These are phyloP conservation scores for Diaporthe capsici DNA, from an alignment of 2,329 filamentous ascomycete genomes.

Conservation along the genomic window DNA sequence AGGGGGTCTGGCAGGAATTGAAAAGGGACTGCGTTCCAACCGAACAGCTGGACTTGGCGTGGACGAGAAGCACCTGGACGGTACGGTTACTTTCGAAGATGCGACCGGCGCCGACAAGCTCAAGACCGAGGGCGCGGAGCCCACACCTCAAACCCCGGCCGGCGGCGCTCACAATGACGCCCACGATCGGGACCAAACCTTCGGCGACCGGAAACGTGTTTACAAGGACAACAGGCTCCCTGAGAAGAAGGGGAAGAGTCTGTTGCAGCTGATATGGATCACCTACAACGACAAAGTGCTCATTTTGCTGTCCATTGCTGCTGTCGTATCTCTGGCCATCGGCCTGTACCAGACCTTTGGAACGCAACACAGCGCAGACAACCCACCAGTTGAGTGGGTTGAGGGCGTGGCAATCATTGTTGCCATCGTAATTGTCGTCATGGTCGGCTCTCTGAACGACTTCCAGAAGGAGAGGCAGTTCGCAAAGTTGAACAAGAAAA, in stretches of 20 bases:
- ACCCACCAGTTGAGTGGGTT: slow-evolving; percentile 80
- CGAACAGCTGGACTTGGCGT: slow-evolving; percentile 80
- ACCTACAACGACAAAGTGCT: slow-evolving; percentile 88
- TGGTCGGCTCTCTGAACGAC: slow-evolving; percentile 84
- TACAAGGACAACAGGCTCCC: slow-evolving; percentile 81
- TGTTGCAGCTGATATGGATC: slow-evolving; percentile 83
- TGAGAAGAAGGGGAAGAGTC: slow-evolving; percentile 80
- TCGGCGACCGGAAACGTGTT: slow-evolving; percentile 77
- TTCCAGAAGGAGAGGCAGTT: slow-evolving; percentile 87
- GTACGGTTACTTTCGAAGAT: slow-evolving; percentile 79
- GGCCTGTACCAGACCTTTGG: slow-evolving; percentile 84
- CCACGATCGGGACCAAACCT: slow-evolving; percentile 53
- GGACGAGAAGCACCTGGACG: slow-evolving; percentile 79
- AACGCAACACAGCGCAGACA: slow-evolving; percentile 61
- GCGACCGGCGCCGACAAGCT: slow-evolving; percentile 63
- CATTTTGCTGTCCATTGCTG: slow-evolving; percentile 78
- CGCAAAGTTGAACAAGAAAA: slow-evolving; percentile 83
- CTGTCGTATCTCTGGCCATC: slow-evolving; percentile 79
- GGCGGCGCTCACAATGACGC: background rate
- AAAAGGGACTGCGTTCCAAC: slow-evolving; percentile 83
- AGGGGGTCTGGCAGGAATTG: slow-evolving; percentile 83
- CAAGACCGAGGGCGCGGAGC: slow-evolving; percentile 50
- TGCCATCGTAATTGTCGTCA: slow-evolving; percentile 83
- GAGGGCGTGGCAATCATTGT: slow-evolving; percentile 86
- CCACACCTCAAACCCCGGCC: slow-evolving; percentile 23